Base-by-base conservation (phyloP, 495 filamentous ascomycete genomes). In the Terfezia boudieri region DNA sequence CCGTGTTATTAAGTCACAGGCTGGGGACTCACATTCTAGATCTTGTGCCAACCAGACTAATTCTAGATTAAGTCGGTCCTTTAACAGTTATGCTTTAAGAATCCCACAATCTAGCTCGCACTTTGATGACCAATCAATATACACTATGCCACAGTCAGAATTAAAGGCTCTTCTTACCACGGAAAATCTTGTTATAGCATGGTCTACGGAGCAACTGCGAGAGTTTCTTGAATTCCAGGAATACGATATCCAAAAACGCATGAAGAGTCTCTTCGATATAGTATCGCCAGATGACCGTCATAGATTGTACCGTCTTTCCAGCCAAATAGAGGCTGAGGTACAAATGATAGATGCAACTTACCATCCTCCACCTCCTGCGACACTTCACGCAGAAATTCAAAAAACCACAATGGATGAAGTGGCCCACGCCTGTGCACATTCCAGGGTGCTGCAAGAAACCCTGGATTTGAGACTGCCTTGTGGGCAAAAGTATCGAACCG, bases 1-100 rank as follows among this genome's bases (percentile, higher is more conserved):
- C 61, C 69, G 76, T 58, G 70, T 78, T 51, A 66, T 80, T 56
- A 79, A 79, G 66, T 76, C 76, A 56, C 76, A 78, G 59, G 55
- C 61, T 20, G 56, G 32, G 64, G 71, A 68, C 66, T 66, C 61
- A 66, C 73, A 55, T 53, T 32, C 26, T 32, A 20, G 20, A 20
- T 20, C 20, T 20, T 20, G 20, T 20, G 20, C 20, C 20, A 0
- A 20, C 20, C 74, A 26, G 69, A 70, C 57, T 68, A 66, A 20
- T 67, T 67, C 20, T 55, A 65, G 4, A 52, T 66, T 16, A 73
- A 74, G 52, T 69, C 71, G 9, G 73, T 69, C 58, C 61, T 74
- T 22, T 75, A 66, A 53, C 41, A 46, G 41, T 20, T 46, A 46
- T 46, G 41, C 14, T 4, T 14, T 6, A 14, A 46, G 41, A 46